Percentiles rank a stretch among this genome's conserved stretches.
Evolutionary conservation across 2,329 filamentous ascomycete species (phyloP).

Genomic region (Raffaelea albimanens): DNA sequence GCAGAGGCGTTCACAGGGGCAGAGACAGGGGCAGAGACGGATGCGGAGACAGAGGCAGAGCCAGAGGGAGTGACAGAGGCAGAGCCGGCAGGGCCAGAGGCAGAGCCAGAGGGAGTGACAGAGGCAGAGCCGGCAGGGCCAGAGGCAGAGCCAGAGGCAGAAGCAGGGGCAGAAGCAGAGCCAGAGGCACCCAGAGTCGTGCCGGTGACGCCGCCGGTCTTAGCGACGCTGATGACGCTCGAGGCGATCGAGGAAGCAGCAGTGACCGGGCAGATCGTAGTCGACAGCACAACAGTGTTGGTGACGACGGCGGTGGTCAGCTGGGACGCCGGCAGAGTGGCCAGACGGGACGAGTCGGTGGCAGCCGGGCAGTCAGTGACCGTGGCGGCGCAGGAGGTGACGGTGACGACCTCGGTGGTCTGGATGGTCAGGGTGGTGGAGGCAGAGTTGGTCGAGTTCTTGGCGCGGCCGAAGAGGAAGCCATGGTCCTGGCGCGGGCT

Average conservation of each 20-base stretch:
- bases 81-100: too few relatives aligned
- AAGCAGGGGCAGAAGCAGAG: too few relatives aligned
- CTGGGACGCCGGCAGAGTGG: conserved; percentile 19
- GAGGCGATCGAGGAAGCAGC: conserved; percentile 28
- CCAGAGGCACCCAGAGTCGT: too few relatives aligned
- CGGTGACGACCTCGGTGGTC: conserved; percentile 29
- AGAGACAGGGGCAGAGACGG: not conserved
- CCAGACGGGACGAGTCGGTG: conserved; percentile 27
- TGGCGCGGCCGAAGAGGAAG: conserved; percentile 17
- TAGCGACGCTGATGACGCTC: conserved; percentile 17
- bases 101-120: too few relatives aligned
- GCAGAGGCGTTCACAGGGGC: not conserved
- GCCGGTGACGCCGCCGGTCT: too few relatives aligned
- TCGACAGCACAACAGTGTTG: conserved; percentile 26
- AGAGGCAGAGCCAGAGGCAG: too few relatives aligned
- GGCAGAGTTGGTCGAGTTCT: conserved; percentile 3
- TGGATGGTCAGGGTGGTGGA: conserved; percentile 31
- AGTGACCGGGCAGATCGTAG: conserved; percentile 32
- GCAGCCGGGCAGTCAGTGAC: conserved; percentile 17
- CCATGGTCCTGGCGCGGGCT: conserved; percentile 22
- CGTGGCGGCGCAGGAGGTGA: conserved; percentile 17
- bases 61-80: not conserved
- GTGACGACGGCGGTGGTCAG: conserved; percentile 26
- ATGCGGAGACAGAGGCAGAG: not conserved
- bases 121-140: too few relatives aligned